These are phyloP conservation scores for Trichoderma semiorbis DNA, from an alignment of 2,329 filamentous ascomycete species.

Conservation along the genomic window DNA sequence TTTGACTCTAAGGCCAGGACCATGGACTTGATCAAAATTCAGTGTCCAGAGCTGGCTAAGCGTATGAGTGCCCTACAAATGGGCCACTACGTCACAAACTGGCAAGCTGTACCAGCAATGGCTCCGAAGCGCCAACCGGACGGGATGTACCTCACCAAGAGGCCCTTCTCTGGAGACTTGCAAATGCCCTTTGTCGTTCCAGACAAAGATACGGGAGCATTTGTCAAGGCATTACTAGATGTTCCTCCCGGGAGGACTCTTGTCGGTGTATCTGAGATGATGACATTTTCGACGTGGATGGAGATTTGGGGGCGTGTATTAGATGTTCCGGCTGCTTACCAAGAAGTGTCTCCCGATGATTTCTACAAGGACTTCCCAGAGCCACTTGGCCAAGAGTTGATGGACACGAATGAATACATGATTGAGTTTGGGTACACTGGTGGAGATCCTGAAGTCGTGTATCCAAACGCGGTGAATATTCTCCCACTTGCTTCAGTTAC, in stretches of 20 bases:
- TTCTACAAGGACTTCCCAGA: background rate
- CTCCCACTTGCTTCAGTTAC: background rate
- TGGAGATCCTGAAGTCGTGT: background rate
- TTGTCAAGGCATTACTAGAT: background rate
- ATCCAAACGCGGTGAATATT: background rate
- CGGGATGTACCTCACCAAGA: background rate
- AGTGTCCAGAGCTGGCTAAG: background rate
- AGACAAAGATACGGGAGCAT: background rate
- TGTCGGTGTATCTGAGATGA: background rate
- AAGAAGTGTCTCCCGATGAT: background rate
- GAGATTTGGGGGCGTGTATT: background rate
- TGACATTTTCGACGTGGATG: background rate
- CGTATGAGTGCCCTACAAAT: background rate
- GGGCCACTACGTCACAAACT: background rate
- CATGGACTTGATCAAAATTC: background rate
- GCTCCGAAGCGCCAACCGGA: background rate
- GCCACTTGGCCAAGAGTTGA: background rate
- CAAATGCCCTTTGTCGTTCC: background rate
- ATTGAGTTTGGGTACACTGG: background rate
- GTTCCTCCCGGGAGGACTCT: background rate
- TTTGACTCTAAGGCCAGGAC: background rate
- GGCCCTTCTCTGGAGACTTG: background rate
- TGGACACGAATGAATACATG: background rate
- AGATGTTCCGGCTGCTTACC: background rate
- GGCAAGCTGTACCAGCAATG: background rate